Conservation (phyloP, 371 early-diverging fungal species). For the Phascolomyces articulosus region DNA sequence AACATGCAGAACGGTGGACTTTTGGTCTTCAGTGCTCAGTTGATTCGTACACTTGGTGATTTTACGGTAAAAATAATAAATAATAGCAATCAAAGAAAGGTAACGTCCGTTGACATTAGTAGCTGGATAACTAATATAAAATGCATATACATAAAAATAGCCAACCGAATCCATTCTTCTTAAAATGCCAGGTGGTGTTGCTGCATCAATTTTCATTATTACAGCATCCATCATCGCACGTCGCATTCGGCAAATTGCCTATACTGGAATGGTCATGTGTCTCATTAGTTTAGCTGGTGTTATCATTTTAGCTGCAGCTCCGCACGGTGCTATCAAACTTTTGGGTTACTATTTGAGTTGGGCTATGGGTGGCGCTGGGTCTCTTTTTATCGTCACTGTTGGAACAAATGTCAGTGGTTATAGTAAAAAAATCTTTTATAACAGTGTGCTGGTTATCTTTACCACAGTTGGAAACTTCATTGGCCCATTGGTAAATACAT, state of each 20-base stretch:
- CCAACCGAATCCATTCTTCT: constrained; percentile 32
- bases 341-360: constrained; percentile 35
- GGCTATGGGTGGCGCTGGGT: constrained; percentile 27
- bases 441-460: constrained; percentile 27
- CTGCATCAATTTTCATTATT: constrained; percentile 16
- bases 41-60: constrained; percentile 31
- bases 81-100: too few relatives aligned
- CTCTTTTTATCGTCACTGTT: constrained; percentile 24
- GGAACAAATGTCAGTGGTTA: constrained; percentile 41
- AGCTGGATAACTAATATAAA: background rate
- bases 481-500: constrained; percentile 26
- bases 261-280: constrained; percentile 20
- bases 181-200: constrained; percentile 30
- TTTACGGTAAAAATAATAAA: constrained; percentile 46
- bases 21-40: constrained; percentile 32
- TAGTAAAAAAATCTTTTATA: constrained; percentile 40
- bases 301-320: constrained; percentile 28
- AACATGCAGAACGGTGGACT: constrained; percentile 40
- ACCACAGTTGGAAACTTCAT: constrained; percentile 38
- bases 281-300: constrained; percentile 26
- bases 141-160: background rate
- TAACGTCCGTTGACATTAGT: too few relatives aligned
- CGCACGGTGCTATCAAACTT: constrained; percentile 27
- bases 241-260: constrained; percentile 20
- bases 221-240: constrained; percentile 20